A percentile compares a stretch with the other conserved stretches of the same genome.
Conservation (phyloP, 257 asterid genomes). For the Schizonepeta tenuifolia region DNA sequence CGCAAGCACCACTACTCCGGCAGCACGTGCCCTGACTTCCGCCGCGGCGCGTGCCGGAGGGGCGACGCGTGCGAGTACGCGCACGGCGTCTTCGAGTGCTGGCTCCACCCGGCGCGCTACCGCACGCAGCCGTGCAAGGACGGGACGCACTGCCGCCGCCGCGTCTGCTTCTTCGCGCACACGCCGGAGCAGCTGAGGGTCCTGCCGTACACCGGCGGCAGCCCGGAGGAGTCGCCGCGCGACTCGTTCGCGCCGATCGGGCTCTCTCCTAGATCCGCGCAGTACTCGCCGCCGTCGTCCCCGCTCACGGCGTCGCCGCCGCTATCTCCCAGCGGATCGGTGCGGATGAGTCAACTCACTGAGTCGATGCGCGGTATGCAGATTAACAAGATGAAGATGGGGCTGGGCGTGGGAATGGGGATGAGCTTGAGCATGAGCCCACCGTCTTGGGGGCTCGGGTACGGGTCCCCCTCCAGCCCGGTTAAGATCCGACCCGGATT, state of each 20-base stretch:
- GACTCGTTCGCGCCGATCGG: conserved; percentile 32
- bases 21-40: conserved; percentile 57
- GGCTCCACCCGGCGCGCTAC: conserved; percentile 70
- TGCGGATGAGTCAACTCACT: conserved; percentile 37
- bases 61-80: conserved; percentile 62
- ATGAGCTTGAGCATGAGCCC: conserved; percentile 46
- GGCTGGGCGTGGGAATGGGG: conserved; percentile 31
- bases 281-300: conserved; percentile 45
- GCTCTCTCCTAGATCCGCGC: conserved; percentile 31
- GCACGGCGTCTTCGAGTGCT: conserved; percentile 70
- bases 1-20: conserved; percentile 52
- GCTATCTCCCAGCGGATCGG: conserved; percentile 34
- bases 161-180: conserved; percentile 61
- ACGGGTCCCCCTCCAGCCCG: conserved; percentile 47
- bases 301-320: conserved; percentile 44
- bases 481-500: conserved; percentile 39
- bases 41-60: conserved; percentile 49
- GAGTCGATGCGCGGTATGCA: conserved; percentile 50
- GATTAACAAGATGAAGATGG: conserved; percentile 38
- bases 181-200: conserved; percentile 57
- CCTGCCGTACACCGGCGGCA: conserved; percentile 37
- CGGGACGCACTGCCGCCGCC: conserved; percentile 59
- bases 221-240: conserved; percentile 39
- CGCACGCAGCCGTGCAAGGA: conserved; percentile 73
- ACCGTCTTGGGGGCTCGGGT: conserved; percentile 44